Conservation (phyloP, 2,329 filamentous ascomycete genomes). For the Penicillium frequentans region DNA sequence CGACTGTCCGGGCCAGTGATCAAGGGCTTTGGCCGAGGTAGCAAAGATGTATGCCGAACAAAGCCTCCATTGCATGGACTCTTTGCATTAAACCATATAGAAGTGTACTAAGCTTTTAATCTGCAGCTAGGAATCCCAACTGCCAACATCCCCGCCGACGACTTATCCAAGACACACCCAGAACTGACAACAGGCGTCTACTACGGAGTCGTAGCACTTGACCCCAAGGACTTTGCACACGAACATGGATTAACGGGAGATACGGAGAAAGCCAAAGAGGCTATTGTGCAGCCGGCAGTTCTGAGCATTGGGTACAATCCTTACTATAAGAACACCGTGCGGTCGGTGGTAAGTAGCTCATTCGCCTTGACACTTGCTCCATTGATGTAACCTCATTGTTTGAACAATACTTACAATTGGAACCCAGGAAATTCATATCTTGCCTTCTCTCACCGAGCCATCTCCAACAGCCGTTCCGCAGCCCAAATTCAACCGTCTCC, state of each 20-base stretch:
- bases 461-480: slow-evolving; percentile 32
- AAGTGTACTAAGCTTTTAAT: not conserved
- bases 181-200: slow-evolving; percentile 78
- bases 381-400: not conserved
- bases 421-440: slow-evolving; percentile 73
- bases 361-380: not conserved
- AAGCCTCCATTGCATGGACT: not conserved
- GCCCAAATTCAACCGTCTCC: slow-evolving; percentile 41
- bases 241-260: slow-evolving; percentile 15
- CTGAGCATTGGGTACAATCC: slow-evolving; percentile 97
- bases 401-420: not conserved
- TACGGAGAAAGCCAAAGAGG: slow-evolving; percentile 13
- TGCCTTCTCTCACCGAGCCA: slow-evolving; percentile 65
- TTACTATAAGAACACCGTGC: slow-evolving; percentile 88
- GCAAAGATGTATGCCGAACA: slow-evolving; percentile 68
- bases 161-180: slow-evolving; percentile 60
- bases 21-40: slow-evolving; percentile 89
- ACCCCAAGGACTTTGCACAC: slow-evolving; percentile 40
- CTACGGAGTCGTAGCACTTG: slow-evolving; percentile 84
- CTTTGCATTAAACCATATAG: not conserved
- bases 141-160: slow-evolving; percentile 74
- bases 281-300: slow-evolving; percentile 74
- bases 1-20: slow-evolving; percentile 84
- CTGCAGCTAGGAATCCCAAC: slow-evolving; percentile 88
- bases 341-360: slow-evolving; percentile 61